A percentile compares a stretch with the other conserved stretches of the same genome.
phyloP scores from a whole-genome alignment of 2,329 filamentous ascomycete species.

The Xylariaceae sp. region DNA sequence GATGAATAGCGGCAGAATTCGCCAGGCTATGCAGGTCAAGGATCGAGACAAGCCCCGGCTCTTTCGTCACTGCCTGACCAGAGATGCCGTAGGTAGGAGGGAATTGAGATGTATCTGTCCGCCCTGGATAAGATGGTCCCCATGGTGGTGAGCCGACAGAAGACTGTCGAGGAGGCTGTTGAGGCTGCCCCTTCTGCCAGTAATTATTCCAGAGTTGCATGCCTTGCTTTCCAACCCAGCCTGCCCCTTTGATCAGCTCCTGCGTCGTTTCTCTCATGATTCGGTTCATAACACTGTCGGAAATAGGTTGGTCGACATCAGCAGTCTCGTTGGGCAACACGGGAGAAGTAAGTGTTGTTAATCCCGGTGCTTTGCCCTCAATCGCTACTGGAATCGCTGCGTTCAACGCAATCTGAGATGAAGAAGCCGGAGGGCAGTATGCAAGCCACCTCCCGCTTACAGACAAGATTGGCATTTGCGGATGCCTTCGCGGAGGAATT shows the following conservation, averaged over 20 bases:
- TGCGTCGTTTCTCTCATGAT: constrained; percentile 77
- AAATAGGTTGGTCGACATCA: constrained; percentile 66
- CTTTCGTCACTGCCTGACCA: constrained; percentile 54
- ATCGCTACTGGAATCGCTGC: constrained; percentile 58
- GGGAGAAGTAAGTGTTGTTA: constrained; percentile 61
- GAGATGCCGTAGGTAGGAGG: constrained; percentile 69
- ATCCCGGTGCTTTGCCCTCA: constrained; percentile 50
- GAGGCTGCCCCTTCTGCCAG: constrained; percentile 55
- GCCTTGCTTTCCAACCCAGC: constrained; percentile 74
- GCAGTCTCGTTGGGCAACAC: constrained; percentile 64
- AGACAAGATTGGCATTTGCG: constrained; percentile 62
- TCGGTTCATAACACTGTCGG: constrained; percentile 69
- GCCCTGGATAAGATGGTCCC: constrained; percentile 39
- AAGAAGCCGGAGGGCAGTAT: constrained; percentile 68
- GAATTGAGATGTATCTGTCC: constrained; percentile 53
- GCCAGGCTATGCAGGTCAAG: constrained; percentile 63
- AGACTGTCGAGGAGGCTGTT: constrained; percentile 41
- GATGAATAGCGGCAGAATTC: constrained; percentile 50
- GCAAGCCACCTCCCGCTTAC: constrained; percentile 73
- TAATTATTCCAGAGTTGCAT: constrained; percentile 76
- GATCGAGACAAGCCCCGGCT: constrained; percentile 71
- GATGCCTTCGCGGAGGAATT: constrained; percentile 35
- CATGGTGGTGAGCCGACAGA: constrained; percentile 42
- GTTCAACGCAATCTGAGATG: constrained; percentile 65
- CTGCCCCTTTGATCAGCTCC: constrained; percentile 69